phyloP scores from a whole-genome alignment of 306 rosid species.

The Acacia confusa region DNA sequence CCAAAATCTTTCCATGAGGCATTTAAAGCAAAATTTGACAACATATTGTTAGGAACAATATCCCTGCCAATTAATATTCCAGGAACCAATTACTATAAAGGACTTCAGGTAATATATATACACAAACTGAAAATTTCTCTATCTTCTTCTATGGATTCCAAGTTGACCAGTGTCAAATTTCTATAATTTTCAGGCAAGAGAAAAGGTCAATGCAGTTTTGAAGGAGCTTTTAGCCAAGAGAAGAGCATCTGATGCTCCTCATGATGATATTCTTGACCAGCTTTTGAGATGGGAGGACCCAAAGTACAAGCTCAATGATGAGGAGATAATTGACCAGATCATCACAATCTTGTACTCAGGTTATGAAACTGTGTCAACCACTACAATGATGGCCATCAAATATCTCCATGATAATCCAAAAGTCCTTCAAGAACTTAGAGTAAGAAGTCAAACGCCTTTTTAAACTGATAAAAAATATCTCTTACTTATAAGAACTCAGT shows the following conservation, averaged over 20 bases:
- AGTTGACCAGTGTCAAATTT: background rate
- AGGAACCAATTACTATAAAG: slow-evolving; percentile 59
- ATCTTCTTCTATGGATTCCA: background rate
- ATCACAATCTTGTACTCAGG: slow-evolving; percentile 72
- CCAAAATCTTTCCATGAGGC: slow-evolving; percentile 38
- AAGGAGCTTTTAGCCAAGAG: slow-evolving; percentile 50
- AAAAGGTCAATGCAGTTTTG: slow-evolving; percentile 44
- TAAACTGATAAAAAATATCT: background rate
- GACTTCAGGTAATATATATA: slow-evolving; percentile 52
- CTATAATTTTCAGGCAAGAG: slow-evolving; percentile 50
- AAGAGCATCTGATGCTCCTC: slow-evolving; percentile 41
- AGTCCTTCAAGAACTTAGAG: slow-evolving; percentile 61
- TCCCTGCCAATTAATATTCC: slow-evolving; percentile 78
- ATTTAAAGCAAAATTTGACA: slow-evolving; percentile 57
- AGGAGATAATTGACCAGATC: slow-evolving; percentile 66
- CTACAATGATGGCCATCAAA: slow-evolving; percentile 84
- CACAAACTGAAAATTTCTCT: background rate
- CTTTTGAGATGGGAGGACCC: slow-evolving; percentile 48
- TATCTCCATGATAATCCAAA: slow-evolving; percentile 72
- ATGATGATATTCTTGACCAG: slow-evolving; percentile 56
- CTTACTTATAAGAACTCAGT: background rate
- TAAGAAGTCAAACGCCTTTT: slow-evolving; percentile 9
- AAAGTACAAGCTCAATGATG: slow-evolving; percentile 54
- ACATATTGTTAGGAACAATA: slow-evolving; percentile 55
- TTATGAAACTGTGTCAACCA: slow-evolving; percentile 83